Conservation (phyloP, 1,284 basidiomycete species). For the Mixia osmundae region DNA sequence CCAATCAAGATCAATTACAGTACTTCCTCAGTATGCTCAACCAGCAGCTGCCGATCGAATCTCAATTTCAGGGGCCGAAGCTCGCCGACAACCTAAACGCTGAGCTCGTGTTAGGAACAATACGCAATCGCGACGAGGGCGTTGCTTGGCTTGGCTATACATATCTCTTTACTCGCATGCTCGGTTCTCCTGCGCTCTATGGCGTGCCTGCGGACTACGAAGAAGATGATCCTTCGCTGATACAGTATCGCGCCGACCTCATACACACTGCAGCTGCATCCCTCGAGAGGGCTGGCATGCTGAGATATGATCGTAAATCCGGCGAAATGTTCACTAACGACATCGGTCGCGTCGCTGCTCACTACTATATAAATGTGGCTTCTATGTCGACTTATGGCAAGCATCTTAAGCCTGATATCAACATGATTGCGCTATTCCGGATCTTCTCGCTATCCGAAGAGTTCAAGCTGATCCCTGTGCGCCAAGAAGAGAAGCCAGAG, state of each 20-base stretch:
- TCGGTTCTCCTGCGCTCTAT: slow-evolving; percentile 71
- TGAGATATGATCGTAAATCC: slow-evolving; percentile 77
- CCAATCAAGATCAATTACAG: slow-evolving; percentile 87
- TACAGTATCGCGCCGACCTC: slow-evolving; percentile 75
- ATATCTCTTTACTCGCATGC: slow-evolving; percentile 90
- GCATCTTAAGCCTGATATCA: slow-evolving; percentile 60
- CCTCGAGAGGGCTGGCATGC: slow-evolving; percentile 76
- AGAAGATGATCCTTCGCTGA: slow-evolving; percentile 54
- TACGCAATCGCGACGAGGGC: slow-evolving; percentile 86
- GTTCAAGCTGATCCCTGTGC: slow-evolving; percentile 78
- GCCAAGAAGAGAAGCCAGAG: slow-evolving; percentile 25
- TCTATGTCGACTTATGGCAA: slow-evolving; percentile 97
- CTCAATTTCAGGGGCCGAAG: slow-evolving; percentile 75
- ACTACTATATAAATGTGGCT: slow-evolving; percentile 88
- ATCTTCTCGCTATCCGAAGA: slow-evolving; percentile 93
- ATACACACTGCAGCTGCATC: slow-evolving; percentile 79
- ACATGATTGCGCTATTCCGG: slow-evolving; percentile 72
- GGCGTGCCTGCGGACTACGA: slow-evolving; percentile 75
- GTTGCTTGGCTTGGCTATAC: slow-evolving; percentile 59
- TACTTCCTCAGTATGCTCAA: slow-evolving; percentile 88
- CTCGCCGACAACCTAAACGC: slow-evolving; percentile 93
- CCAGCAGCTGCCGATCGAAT: slow-evolving; percentile 90
- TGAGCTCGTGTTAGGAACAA: slow-evolving; percentile 86
- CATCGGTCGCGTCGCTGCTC: slow-evolving; percentile 78
- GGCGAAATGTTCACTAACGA: slow-evolving; percentile 81